A percentile compares a stretch with the other conserved stretches of the same genome.
Evolutionary conservation across 306 rosid species (phyloP).

Genomic region (Glycine tomentella): DNA sequence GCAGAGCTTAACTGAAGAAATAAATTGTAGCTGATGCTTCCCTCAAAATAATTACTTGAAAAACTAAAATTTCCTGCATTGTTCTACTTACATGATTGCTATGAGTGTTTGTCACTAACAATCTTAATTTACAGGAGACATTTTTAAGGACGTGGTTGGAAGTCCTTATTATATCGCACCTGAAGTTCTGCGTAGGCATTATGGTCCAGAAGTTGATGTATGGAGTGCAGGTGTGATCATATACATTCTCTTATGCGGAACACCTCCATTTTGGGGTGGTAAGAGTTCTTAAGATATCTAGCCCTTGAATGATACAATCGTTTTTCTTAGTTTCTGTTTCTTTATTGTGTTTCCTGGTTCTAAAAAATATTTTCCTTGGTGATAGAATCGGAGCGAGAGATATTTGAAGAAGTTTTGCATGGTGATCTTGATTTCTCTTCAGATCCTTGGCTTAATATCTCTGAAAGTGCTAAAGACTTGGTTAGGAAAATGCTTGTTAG

Average conservation of each 20-base stretch:
- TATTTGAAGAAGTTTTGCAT: constrained; percentile 66
- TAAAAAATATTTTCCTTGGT: constrained; percentile 31
- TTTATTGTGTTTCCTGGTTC: constrained; percentile 8
- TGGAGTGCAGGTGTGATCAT: constrained; percentile 93
- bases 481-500: constrained; percentile 74
- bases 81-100: background rate
- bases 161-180: constrained; percentile 89
- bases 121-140: constrained; percentile 61
- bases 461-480: constrained; percentile 81
- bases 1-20: no score
- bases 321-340: constrained; percentile 13
- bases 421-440: constrained; percentile 79
- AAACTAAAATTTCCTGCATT: background rate
- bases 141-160: constrained; percentile 75
- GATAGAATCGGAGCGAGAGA: constrained; percentile 72
- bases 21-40: no score
- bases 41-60: no score
- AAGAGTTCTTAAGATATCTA: constrained; percentile 36
- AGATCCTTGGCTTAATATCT: constrained; percentile 85
- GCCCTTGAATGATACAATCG: background rate
- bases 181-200: constrained; percentile 61
- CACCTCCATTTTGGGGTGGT: constrained; percentile 92
- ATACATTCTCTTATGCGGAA: constrained; percentile 80
- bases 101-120: constrained; percentile 26
- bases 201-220: constrained; percentile 86